Conservation (phyloP, 768 basidiomycete genomes). For the Tricholoma sp. region DNA sequence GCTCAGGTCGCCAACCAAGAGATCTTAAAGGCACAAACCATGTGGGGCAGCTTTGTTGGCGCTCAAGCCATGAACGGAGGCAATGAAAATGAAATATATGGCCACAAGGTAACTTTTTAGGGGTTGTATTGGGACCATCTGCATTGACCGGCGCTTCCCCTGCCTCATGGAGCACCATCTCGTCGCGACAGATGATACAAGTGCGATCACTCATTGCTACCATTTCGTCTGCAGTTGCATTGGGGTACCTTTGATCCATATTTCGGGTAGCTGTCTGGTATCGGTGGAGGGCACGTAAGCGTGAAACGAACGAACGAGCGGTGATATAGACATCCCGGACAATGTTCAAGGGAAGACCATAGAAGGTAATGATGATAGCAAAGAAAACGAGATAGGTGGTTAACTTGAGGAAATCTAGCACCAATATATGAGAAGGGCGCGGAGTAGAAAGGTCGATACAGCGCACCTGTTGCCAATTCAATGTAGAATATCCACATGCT, state of each 20-base stretch:
- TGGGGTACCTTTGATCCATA: slow-evolving; percentile 94
- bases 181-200: slow-evolving; percentile 98
- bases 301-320: slow-evolving; percentile 83
- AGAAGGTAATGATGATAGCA: slow-evolving; percentile 87
- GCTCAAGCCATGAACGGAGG: slow-evolving; percentile 93
- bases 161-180: slow-evolving; percentile 55
- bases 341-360: slow-evolving; percentile 94
- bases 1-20: slow-evolving; percentile 5
- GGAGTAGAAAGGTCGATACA: slow-evolving; percentile 1
- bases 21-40: slow-evolving; percentile 53
- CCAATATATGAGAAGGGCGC: slow-evolving; percentile 5
- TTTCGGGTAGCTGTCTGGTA: slow-evolving; percentile 93
- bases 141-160: slow-evolving; percentile 25
- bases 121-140: slow-evolving; percentile 89
- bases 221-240: slow-evolving; percentile 85
- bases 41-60: slow-evolving; percentile 98
- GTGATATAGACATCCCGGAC: slow-evolving; percentile 97
- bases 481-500: slow-evolving; percentile 97
- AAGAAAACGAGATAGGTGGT: slow-evolving; percentile 93
- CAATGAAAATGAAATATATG: slow-evolving; percentile 99
- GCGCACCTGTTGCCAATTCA: slow-evolving; percentile 82
- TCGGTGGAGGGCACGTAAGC: slow-evolving; percentile 82
- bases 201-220: slow-evolving; percentile 78
- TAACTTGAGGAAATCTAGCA: slow-evolving; percentile 86
- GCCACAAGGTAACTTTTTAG: slow-evolving; percentile 94